Evolutionary conservation across 108 stramenopile species (phyloP), one percentile per base, ranked within the genome.

Genomic region (Schizochytrium sp.): DNA sequence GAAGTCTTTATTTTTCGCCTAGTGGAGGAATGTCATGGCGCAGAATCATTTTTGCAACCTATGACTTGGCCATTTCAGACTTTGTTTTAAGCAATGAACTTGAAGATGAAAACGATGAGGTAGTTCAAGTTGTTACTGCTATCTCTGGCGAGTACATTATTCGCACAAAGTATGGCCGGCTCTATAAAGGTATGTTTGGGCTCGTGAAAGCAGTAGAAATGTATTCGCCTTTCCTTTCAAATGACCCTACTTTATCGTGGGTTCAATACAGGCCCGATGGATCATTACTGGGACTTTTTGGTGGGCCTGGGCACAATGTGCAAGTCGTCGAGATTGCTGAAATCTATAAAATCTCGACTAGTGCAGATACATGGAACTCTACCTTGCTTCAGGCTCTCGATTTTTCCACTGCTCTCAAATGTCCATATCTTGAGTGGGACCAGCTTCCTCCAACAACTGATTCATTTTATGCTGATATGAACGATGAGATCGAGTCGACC

Each of bases 401-500:
- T 10, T 13, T 50, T 38, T 10, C 53, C 5, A 8, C 15, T 53
- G 7, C 10, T 1, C 53, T 83, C 0, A 56, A 83, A 40, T 83
- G 76, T 28, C 76, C 76, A 49, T 83, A 47, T 40, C 76, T 83
- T 0, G 76, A 83, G 47, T 83, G 76, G 76, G 12, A 2, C 5
- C 47, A 83, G 3, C 45, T 2, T 2, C 12, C 45, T 0, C 76
- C 76, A 47, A 1, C 0, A 5, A 53, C 47, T 5, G 76, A 83
- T 42, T 83, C 50, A 47, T 83, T 83, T 42, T 83, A 83, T 42
- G 50, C 53, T 10, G 76, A 83, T 53, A 83, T 83, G 76, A 83
- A 83, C 28, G 76, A 83, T 53, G 47, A 83, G 13, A 55, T 83
- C 2, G 76, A 47, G 15, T 17, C 40, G 50, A 55, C 28, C 50